Percentiles rank a stretch among this genome's conserved stretches.
phyloP scores from a whole-genome alignment of 441 rosid species.

The Rhodomyrtus psidioides region DNA sequence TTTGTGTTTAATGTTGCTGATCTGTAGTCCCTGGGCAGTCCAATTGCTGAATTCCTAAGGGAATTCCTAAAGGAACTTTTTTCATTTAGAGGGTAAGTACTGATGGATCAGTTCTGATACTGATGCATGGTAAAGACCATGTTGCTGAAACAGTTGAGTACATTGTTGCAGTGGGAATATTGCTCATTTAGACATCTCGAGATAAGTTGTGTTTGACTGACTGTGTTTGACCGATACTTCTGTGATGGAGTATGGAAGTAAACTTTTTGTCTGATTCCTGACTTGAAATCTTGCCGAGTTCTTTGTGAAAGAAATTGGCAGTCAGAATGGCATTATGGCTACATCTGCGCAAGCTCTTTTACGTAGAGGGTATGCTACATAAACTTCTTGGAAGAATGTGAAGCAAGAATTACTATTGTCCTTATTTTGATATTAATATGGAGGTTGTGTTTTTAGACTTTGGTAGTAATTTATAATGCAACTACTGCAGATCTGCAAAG shows the following conservation, averaged over 20 bases:
- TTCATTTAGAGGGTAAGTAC: too few relatives aligned
- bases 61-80: too few relatives aligned
- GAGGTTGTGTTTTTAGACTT: background rate
- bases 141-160: too few relatives aligned
- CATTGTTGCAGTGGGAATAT: background rate
- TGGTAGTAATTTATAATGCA: slow-evolving; percentile 15
- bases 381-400: background rate
- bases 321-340: slow-evolving; percentile 74
- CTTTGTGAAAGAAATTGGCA: slow-evolving; percentile 66
- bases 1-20: too few relatives aligned
- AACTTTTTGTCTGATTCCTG: background rate
- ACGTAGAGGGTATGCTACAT: slow-evolving; percentile 83
- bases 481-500: slow-evolving; percentile 63
- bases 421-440: background rate
- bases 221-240: background rate
- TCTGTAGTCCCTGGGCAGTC: too few relatives aligned
- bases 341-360: slow-evolving; percentile 90
- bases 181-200: background rate
- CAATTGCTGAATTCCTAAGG: too few relatives aligned
- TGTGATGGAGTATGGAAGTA: background rate
- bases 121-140: too few relatives aligned
- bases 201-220: too few relatives aligned
- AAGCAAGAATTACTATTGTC: background rate
- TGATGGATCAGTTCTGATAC: too few relatives aligned
- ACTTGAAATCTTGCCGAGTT: slow-evolving; percentile 44